These are phyloP conservation scores for Flaveria brownii DNA, from an alignment of 129 eudicot species.

Conservation along the genomic window DNA sequence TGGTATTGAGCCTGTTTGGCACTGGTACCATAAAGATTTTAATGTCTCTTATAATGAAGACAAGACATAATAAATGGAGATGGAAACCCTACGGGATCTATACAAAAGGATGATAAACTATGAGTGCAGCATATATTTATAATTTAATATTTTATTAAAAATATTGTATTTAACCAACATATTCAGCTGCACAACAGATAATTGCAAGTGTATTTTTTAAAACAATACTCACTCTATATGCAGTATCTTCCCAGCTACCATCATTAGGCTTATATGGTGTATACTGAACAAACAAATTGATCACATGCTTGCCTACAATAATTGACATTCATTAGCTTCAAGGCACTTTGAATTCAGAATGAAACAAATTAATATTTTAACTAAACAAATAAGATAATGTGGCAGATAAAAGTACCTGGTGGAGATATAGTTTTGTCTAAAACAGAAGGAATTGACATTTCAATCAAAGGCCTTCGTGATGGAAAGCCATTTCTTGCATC, in stretches of 20 bases:
- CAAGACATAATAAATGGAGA: neutral
- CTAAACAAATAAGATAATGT: neutral
- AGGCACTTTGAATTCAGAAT: conserved; percentile 8
- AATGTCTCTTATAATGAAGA: neutral
- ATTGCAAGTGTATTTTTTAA: conserved; percentile 22
- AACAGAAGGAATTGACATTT: conserved; percentile 98
- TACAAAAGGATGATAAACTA: neutral
- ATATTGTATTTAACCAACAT: neutral
- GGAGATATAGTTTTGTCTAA: conserved; percentile 92
- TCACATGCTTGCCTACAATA: conserved; percentile 81
- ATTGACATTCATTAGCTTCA: conserved; percentile 18
- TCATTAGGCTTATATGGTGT: conserved; percentile 91
- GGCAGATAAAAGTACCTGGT: conserved; percentile 51
- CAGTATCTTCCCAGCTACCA: conserved; percentile 97
- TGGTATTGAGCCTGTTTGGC: too few species aligned
- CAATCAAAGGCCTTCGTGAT: conserved; percentile 89
- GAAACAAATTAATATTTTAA: neutral
- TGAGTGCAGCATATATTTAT: neutral
- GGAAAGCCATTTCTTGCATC: conserved; percentile 79
- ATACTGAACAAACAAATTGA: conserved; percentile 88
- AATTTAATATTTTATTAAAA: neutral
- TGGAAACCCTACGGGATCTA: neutral
- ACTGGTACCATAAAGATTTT: too few species aligned
- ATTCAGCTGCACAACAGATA: neutral
- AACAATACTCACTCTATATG: conserved; percentile 74